Evolutionary conservation across 2,329 filamentous ascomycete species (phyloP).

Genomic region (Pseudogymnoascus sp.): DNA sequence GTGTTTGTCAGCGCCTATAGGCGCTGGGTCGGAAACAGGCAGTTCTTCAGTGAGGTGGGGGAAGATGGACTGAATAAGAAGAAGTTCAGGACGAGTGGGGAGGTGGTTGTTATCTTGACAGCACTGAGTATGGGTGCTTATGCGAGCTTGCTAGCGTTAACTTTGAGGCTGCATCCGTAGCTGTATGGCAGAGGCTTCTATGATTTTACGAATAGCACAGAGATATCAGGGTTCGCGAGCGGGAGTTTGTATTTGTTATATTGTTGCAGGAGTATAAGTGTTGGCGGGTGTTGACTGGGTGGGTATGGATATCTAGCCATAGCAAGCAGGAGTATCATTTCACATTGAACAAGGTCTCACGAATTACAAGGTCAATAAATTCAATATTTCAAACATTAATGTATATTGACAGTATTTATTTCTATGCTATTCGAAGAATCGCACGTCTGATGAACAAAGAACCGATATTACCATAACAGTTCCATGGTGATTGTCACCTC

Average conservation of each 20-base stretch:
- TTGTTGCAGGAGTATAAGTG: not conserved
- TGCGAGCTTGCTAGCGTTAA: constrained; percentile 48
- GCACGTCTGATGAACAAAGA: not conserved
- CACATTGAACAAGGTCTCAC: not conserved
- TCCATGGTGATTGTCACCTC: not conserved
- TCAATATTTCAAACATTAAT: not conserved
- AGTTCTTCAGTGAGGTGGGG: constrained; percentile 66
- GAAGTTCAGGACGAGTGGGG: constrained; percentile 58
- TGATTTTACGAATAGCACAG: not conserved
- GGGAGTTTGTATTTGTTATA: not conserved
- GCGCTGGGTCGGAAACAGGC: constrained; percentile 82
- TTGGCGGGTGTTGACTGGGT: not conserved
- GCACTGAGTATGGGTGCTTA: constrained; percentile 52
- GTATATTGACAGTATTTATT: not conserved
- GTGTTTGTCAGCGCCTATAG: constrained; percentile 78
- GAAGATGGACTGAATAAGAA: constrained; percentile 37
- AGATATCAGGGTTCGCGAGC: not conserved
- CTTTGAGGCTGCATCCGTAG: constrained; percentile 32
- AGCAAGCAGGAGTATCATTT: not conserved
- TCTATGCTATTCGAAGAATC: not conserved
- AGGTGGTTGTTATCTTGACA: constrained; percentile 53
- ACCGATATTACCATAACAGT: not conserved
- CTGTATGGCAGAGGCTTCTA: not conserved
- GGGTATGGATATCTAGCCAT: not conserved
- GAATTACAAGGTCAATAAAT: not conserved